A percentile compares a stretch with the other conserved stretches of the same genome.
phyloP scores from a whole-genome alignment of 2,329 filamentous ascomycete species.

The Alternaria viburni region DNA sequence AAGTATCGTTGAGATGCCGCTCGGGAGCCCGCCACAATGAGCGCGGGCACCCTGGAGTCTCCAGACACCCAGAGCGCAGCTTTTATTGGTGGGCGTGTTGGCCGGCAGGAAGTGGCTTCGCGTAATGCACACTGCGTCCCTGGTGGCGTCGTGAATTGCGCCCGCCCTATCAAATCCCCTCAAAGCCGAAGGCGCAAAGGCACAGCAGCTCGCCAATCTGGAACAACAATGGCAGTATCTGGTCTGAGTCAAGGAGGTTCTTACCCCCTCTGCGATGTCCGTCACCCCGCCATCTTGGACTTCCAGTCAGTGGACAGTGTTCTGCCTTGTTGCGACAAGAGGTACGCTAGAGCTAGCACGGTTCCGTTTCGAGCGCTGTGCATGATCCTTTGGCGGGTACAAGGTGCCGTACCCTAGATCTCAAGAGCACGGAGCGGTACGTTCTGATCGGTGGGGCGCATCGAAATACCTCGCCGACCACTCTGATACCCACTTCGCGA shows the following conservation, averaged over 20 bases:
- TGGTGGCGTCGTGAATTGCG: neutral
- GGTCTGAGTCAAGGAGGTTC: neutral
- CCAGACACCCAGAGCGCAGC: neutral
- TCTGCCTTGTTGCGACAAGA: neutral
- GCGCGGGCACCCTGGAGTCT: neutral
- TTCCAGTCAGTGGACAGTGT: neutral
- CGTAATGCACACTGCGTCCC: neutral
- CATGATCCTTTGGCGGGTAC: constrained; percentile 6
- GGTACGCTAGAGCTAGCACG: constrained; percentile 7
- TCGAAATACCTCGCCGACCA: constrained; percentile 1
- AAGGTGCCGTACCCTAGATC: constrained; percentile 4
- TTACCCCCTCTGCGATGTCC: neutral
- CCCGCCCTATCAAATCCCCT: constrained; percentile 2
- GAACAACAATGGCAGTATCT: neutral
- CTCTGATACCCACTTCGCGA: neutral
- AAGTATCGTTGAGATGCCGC: constrained; percentile 7
- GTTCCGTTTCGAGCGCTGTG: constrained; percentile 13
- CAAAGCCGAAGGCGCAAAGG: constrained; percentile 1
- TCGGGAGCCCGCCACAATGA: neutral
- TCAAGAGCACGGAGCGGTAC: constrained; percentile 1
- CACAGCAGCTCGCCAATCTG: constrained; percentile 15
- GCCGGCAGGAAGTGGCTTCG: neutral
- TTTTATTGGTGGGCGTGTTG: neutral
- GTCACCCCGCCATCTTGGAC: neutral
- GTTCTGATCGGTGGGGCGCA: constrained; percentile 6